A percentile compares a stretch with the other conserved stretches of the same genome.
Conservation (phyloP, 495 filamentous ascomycete species). For the Neurospora cerealis region DNA sequence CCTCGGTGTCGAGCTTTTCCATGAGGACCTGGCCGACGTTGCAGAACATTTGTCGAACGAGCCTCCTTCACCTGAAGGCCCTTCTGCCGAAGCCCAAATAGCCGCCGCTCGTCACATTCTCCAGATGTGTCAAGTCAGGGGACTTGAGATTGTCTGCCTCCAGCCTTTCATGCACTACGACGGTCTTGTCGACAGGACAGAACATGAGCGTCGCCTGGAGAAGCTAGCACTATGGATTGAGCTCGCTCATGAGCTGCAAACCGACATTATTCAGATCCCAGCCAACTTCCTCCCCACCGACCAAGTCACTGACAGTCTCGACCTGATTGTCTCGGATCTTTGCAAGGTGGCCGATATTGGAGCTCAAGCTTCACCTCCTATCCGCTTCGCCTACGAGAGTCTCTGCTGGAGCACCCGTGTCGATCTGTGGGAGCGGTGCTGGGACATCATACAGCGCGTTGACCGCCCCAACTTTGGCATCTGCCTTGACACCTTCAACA, state of each 20-base stretch:
- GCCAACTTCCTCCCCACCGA: conserved; percentile 55
- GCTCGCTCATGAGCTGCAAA: conserved; percentile 51
- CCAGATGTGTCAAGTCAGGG: conserved; percentile 45
- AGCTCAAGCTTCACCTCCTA: conserved; percentile 35
- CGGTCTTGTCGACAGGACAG: conserved; percentile 54
- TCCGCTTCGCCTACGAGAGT: conserved; percentile 70
- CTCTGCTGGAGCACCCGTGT: conserved; percentile 66
- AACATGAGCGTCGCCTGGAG: conserved; percentile 47
- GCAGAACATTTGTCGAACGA: conserved; percentile 26
- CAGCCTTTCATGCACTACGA: conserved; percentile 78
- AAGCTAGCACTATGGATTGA: conserved; percentile 62
- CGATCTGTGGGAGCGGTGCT: conserved; percentile 62
- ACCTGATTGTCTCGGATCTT: conserved; percentile 55
- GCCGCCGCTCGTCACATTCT: conserved; percentile 49
- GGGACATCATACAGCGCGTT: conserved; percentile 56
- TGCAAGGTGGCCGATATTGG: conserved; percentile 57
- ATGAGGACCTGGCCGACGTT: conserved; percentile 63
- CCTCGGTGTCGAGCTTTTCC: conserved; percentile 67
- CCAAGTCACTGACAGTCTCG: conserved; percentile 46
- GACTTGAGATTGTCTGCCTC: conserved; percentile 56
- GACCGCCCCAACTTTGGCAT: conserved; percentile 66
- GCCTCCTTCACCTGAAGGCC: conserved; percentile 16
- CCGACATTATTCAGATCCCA: conserved; percentile 65
- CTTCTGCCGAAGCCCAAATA: conserved; percentile 35
- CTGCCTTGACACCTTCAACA: conserved; percentile 76